Percentiles rank a stretch among this genome's conserved stretches.
Conservation (phyloP, 2,329 filamentous ascomycete genomes). For the Claviceps humidiphila region DNA sequence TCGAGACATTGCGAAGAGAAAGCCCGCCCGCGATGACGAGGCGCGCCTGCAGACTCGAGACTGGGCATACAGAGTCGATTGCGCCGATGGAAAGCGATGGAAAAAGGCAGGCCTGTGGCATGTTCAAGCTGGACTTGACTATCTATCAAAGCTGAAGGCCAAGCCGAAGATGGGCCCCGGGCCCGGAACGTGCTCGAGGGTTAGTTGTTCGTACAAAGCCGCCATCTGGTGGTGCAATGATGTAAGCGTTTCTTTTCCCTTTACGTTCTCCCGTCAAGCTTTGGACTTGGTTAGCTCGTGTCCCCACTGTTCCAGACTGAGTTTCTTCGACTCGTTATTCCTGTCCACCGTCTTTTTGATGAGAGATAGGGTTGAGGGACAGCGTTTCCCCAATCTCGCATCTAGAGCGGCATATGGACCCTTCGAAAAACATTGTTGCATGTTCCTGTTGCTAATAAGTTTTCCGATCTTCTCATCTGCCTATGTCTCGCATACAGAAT, state of each 20-base stretch:
- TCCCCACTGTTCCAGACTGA: too few species aligned
- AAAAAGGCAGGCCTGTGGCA: not conserved
- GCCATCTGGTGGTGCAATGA: conserved; percentile 5
- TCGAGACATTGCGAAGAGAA: not conserved
- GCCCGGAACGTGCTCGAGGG: not conserved
- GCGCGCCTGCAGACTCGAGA: not conserved
- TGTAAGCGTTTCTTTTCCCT: not conserved
- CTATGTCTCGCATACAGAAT: not conserved
- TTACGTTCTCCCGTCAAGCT: too few species aligned
- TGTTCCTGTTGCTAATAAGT: too few species aligned
- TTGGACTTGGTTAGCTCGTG: too few species aligned
- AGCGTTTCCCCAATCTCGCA: too few species aligned
- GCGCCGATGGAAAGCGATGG: not conserved
- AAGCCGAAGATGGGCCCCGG: not conserved
- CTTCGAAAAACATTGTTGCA: too few species aligned
- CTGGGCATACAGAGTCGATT: not conserved
- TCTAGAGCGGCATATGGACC: too few species aligned
- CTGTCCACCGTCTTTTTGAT: too few species aligned
- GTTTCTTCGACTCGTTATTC: too few species aligned
- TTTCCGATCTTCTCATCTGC: too few species aligned
- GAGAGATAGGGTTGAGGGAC: too few species aligned
- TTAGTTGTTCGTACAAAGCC: not conserved
- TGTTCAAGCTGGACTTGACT: not conserved
- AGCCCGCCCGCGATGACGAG: not conserved
- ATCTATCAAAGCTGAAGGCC: not conserved